Evolutionary conservation across 2,329 filamentous ascomycete species (phyloP).

Genomic region (Ophioceras dolichostomum): DNA sequence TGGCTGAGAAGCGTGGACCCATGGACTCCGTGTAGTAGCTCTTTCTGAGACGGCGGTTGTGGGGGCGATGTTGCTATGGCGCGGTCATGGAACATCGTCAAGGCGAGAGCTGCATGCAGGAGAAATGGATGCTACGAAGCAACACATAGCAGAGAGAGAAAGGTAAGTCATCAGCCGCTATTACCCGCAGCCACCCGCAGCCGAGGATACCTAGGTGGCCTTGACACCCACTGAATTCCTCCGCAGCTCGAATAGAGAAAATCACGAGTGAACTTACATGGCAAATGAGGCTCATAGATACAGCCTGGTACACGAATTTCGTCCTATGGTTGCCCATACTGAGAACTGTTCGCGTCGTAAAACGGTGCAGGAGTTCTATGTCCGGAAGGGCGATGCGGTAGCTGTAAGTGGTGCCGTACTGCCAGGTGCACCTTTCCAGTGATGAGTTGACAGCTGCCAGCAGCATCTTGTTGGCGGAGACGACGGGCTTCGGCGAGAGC

Average conservation of each 20-base stretch:
- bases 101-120: conserved; percentile 38
- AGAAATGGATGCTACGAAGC: conserved; percentile 31
- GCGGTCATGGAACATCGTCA: conserved; percentile 41
- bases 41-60: conserved; percentile 14
- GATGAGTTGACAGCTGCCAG: conserved; percentile 9
- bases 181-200: too few species aligned
- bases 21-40: conserved; percentile 33
- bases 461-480: conserved; percentile 8
- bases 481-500: conserved; percentile 8
- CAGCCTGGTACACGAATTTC: conserved; percentile 19
- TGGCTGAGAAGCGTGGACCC: conserved; percentile 33
- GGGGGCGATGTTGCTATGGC: conserved; percentile 16
- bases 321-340: conserved; percentile 22
- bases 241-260: too few species aligned
- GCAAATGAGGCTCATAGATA: conserved; percentile 20
- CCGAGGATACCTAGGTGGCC: too few species aligned
- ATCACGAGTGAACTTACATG: too few species aligned
- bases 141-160: conserved; percentile 23
- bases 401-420: conserved; percentile 7
- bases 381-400: conserved; percentile 16
- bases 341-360: conserved; percentile 26
- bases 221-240: too few species aligned
- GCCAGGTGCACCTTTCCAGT: conserved; percentile 6
- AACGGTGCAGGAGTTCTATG: conserved; percentile 20
- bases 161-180: too few species aligned